Evolutionary conservation across 73 alveolate genomes (phyloP).

Genomic region (Paramecium biaurelia): DNA sequence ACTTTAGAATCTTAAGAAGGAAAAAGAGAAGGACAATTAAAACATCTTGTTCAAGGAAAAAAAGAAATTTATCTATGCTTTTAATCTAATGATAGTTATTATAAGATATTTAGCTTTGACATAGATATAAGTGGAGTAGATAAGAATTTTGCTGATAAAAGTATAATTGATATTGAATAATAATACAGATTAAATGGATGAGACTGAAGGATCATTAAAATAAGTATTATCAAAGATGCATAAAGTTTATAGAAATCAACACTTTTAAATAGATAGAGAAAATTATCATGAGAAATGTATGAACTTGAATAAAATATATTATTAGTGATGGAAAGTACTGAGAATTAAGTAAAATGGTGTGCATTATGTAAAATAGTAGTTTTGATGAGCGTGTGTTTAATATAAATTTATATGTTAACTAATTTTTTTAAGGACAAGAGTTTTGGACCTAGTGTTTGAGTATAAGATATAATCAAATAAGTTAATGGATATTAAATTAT

Average conservation of each 20-base stretch:
- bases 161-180: background rate
- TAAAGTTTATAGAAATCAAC: conserved; percentile 7
- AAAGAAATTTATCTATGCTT: background rate
- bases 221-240: background rate
- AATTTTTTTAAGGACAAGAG: conserved; percentile 23
- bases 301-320: background rate
- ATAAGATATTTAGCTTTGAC: conserved; percentile 7
- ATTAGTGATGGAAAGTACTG: background rate
- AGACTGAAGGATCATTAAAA: background rate
- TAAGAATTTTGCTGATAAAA: conserved; percentile 7
- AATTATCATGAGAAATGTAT: background rate
- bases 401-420: background rate
- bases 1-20: background rate
- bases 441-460: conserved; percentile 25
- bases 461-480: background rate
- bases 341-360: background rate
- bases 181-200: background rate
- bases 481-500: background rate
- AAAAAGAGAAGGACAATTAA: background rate
- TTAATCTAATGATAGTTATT: background rate
- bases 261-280: conserved; percentile 4
- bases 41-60: background rate
- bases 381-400: background rate
- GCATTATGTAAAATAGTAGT: background rate
- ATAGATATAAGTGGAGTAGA: conserved; percentile 35